Percentiles rank a stretch among this genome's conserved stretches.
Evolutionary conservation across 768 basidiomycete genomes (phyloP).

Genomic region (Pulveroboletus sp.): DNA sequence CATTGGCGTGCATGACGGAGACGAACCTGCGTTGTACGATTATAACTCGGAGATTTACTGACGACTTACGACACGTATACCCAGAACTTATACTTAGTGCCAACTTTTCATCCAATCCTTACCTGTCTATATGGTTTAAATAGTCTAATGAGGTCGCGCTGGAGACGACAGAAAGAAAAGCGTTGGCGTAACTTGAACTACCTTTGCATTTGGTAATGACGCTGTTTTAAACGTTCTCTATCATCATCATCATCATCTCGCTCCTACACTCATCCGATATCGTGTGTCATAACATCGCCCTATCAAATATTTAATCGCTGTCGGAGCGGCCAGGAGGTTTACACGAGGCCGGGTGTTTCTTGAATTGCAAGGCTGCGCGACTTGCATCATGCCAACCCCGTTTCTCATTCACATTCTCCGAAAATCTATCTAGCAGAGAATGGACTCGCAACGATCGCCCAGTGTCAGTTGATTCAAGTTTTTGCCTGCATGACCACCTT

Average conservation of each 20-base stretch:
- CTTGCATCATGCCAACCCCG: slow-evolving; percentile 1
- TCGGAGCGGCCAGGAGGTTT: slow-evolving; percentile 18
- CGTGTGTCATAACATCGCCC: not conserved
- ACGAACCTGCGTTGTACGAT: slow-evolving; percentile 7
- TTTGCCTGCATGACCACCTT: not conserved
- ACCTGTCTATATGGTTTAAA: too few relatives aligned
- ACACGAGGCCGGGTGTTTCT: slow-evolving; percentile 20
- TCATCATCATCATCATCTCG: not conserved
- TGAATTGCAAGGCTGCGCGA: slow-evolving; percentile 11
- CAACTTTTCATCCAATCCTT: slow-evolving; percentile 3
- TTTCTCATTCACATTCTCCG: slow-evolving; percentile 13
- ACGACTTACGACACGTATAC: slow-evolving; percentile 23
- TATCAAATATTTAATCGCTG: slow-evolving; percentile 3
- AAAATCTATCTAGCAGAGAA: not conserved
- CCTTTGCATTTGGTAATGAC: too few relatives aligned
- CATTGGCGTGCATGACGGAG: not conserved
- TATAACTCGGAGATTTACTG: slow-evolving; percentile 5
- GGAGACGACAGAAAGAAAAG: too few relatives aligned
- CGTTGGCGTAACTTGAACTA: too few relatives aligned
- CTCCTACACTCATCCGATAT: not conserved
- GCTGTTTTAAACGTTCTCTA: too few relatives aligned
- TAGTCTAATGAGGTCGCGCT: too few relatives aligned
- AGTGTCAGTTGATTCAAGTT: not conserved
- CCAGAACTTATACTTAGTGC: slow-evolving; percentile 17
- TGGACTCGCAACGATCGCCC: not conserved